These are phyloP conservation scores for Diutina catenulata DNA, from an alignment of 1,139 yeast genomes.

Conservation along the genomic window DNA sequence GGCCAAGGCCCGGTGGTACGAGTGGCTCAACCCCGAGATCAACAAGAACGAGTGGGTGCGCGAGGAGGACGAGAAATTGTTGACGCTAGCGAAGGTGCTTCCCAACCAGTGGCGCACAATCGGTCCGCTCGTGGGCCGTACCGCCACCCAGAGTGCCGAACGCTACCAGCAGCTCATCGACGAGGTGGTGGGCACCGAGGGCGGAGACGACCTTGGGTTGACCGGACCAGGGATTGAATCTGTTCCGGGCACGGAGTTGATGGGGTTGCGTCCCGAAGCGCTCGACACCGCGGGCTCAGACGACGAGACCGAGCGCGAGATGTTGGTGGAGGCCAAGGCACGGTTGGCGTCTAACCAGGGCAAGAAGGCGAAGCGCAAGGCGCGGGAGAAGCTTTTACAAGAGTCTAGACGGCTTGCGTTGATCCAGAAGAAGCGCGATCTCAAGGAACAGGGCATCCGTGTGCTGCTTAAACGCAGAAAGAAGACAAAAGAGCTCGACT, in stretches of 20 bases:
- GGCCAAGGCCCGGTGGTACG: constrained; percentile 89
- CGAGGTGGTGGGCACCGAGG: constrained; percentile 22
- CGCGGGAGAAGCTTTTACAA: constrained; percentile 68
- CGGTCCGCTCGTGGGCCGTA: constrained; percentile 67
- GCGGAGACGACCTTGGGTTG: constrained; percentile 15
- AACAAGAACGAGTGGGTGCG: constrained; percentile 56
- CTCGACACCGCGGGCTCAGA: neutral
- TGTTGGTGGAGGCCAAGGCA: constrained; percentile 90
- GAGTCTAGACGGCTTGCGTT: constrained; percentile 67
- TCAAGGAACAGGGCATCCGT: constrained; percentile 76
- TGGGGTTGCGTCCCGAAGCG: neutral
- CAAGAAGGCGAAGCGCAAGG: constrained; percentile 85
- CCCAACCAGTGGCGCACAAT: constrained; percentile 96
- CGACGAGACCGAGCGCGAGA: constrained; percentile 73
- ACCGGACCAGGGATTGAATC: constrained; percentile 50
- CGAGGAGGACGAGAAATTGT: constrained; percentile 65
- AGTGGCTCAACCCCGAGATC: constrained; percentile 71
- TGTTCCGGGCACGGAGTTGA: constrained; percentile 19
- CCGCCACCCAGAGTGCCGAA: constrained; percentile 84
- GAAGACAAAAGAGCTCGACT: constrained; percentile 60
- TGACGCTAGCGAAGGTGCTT: constrained; percentile 53
- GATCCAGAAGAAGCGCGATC: constrained; percentile 71
- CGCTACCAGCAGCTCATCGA: constrained; percentile 71
- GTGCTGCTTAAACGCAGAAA: constrained; percentile 39
- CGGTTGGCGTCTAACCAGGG: constrained; percentile 90